Base-by-base conservation (phyloP, 78 protist species). In the Dictyostelium brefeldianum region DNA sequence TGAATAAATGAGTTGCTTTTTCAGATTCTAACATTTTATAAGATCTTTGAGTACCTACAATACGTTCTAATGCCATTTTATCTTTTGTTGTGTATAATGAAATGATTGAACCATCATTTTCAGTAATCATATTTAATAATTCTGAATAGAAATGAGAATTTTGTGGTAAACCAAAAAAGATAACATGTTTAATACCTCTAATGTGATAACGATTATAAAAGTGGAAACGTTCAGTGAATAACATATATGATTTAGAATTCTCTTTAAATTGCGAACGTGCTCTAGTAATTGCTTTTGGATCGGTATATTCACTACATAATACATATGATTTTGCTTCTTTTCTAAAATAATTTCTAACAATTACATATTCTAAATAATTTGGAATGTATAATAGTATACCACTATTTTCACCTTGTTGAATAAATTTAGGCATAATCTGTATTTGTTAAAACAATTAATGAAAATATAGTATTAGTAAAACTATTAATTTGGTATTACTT, bases 311-410 rank as follows among this genome's bases (percentile, higher is more conserved):
- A 20, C 46, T 25, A 15, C 70, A 48, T 25, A 71, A 43, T 9
- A 71, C 73, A 77, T 75, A 92, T 11, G 80, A 71, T 64, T 84
- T 80, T 9, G 75, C 78, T 78, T 94, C 94, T 67, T 94, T 89
- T 41, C 78, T 94, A 79, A 94, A 83, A 74, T 81, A 78, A 41
- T 94, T 94, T 25, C 96, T 31, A 25, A 97, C 31, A 10, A 90
- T 89, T 18, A 96, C 94, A 43, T 51, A 97, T n/a, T 97, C 98
- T 51, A 89, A 96, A 81, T 97, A 97, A 22, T 69, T 51, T 25
- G 97, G 71, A 31, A 97, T 81, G 62, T 80, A 95, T 48, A 97
- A 41, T 56, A 90, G 12, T 50, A 87, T 47, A 57, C 73, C 56
- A 46, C 41, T 70, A 11, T 22, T 57, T 18, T 83, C 71, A 10